These are phyloP conservation scores for Fusarium longipes DNA, from an alignment of 2,329 filamentous ascomycete species.

Conservation along the genomic window DNA sequence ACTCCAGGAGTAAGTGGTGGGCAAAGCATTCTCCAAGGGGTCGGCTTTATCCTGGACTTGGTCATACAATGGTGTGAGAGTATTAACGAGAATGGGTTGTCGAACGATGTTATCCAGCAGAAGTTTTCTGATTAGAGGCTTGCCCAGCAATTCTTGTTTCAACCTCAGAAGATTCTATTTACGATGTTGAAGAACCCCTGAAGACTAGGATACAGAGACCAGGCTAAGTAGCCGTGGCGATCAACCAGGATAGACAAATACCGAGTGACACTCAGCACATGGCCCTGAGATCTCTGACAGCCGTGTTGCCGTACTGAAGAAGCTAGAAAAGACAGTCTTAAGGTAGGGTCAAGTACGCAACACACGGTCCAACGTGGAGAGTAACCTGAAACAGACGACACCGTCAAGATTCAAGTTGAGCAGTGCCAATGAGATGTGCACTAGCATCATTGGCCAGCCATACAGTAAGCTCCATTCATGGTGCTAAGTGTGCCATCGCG, in stretches of 20 bases:
- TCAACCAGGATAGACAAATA: slow-evolving; percentile 30
- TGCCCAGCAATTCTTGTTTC: slow-evolving; percentile 13
- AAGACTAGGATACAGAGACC: slow-evolving; percentile 17
- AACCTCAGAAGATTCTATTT: background rate
- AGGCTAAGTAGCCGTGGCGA: slow-evolving; percentile 17
- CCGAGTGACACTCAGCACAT: slow-evolving; percentile 24
- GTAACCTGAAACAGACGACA: slow-evolving; percentile 44
- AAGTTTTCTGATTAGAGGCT: background rate
- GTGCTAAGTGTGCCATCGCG: slow-evolving; percentile 4
- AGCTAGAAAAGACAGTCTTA: background rate
- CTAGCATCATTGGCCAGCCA: slow-evolving; percentile 21
- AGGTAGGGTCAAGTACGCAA: slow-evolving; percentile 10
- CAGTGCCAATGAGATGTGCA: slow-evolving; percentile 21
- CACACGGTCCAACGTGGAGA: slow-evolving; percentile 41
- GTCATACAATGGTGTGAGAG: background rate
- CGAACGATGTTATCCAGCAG: background rate
- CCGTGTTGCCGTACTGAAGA: slow-evolving; percentile 13
- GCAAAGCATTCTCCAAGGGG: background rate
- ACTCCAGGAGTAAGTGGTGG: background rate
- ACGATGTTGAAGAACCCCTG: slow-evolving; percentile 4
- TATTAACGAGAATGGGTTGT: background rate
- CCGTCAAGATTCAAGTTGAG: slow-evolving; percentile 28
- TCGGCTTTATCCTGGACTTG: background rate
- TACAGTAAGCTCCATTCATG: slow-evolving; percentile 5
- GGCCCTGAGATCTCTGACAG: slow-evolving; percentile 35